Percentiles rank a stretch among this genome's conserved stretches.
These are phyloP conservation scores for Liriodendron chinense DNA, from an alignment of 164 flowering plant species.

Conservation along the genomic window DNA sequence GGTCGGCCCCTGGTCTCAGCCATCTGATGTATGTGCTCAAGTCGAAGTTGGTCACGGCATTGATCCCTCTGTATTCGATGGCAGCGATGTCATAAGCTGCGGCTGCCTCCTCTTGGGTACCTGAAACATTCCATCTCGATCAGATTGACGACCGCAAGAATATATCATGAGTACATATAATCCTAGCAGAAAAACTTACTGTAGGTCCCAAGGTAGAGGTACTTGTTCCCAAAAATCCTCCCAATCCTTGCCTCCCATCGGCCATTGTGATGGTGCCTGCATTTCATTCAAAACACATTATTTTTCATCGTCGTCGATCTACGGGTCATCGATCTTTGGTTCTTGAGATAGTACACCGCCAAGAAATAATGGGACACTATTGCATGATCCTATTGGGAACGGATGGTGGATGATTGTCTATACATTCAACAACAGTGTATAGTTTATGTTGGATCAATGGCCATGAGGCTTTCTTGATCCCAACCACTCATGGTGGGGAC, in stretches of 20 bases:
- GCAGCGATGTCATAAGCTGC: constrained; percentile 78
- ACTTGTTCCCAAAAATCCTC: constrained; percentile 74
- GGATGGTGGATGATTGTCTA: background rate
- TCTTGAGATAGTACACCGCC: too few relatives aligned
- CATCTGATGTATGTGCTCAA: constrained; percentile 65
- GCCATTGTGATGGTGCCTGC: constrained; percentile 72
- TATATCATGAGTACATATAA: background rate
- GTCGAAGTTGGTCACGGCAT: constrained; percentile 73
- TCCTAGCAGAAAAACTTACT: constrained; percentile 26
- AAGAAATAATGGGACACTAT: too few relatives aligned
- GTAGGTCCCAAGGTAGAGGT: constrained; percentile 67
- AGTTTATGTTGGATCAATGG: background rate
- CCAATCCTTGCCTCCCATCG: constrained; percentile 85
- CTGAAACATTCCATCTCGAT: constrained; percentile 19
- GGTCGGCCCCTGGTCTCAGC: constrained; percentile 45
- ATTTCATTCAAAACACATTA: background rate
- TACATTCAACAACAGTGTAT: background rate
- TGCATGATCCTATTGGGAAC: background rate
- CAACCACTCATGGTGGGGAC: too few relatives aligned
- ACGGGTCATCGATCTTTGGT: background rate
- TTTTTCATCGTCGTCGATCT: background rate
- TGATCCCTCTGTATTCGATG: constrained; percentile 64
- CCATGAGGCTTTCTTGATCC: too few relatives aligned
- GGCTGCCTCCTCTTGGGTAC: constrained; percentile 83
- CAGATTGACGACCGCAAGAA: background rate